Conservation (phyloP, 345 rosid species). For the Sisymbrium irio region DNA sequence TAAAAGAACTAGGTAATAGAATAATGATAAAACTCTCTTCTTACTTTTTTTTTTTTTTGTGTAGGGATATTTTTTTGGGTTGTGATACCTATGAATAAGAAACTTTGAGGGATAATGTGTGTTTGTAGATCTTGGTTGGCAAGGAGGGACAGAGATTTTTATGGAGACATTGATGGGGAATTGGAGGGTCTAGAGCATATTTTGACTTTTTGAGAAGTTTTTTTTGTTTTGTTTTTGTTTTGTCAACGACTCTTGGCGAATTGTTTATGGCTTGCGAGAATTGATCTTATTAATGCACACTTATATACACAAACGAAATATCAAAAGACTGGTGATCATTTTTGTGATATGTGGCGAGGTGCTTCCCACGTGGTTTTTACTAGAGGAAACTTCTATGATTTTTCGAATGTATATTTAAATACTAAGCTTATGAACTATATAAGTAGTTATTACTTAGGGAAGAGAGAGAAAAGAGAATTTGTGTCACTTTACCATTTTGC, state of each 20-base stretch:
- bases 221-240: neutral
- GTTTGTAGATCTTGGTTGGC: slow-evolving; percentile 29
- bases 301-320: slow-evolving; percentile 5
- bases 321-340: slow-evolving; percentile 2
- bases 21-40: slow-evolving; percentile 8
- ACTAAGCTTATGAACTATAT: neutral
- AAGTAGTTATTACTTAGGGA: neutral
- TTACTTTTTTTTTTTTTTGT: neutral
- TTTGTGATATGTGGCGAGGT: slow-evolving; percentile 21
- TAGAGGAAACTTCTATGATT: slow-evolving; percentile 14
- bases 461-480: neutral
- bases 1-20: neutral
- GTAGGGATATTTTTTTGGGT: slow-evolving; percentile 7
- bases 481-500: neutral
- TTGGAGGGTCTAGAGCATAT: slow-evolving; percentile 22
- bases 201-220: slow-evolving; percentile 9
- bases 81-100: slow-evolving; percentile 23
- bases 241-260: slow-evolving; percentile 27
- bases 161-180: slow-evolving; percentile 24
- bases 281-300: slow-evolving; percentile 10
- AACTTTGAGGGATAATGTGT: slow-evolving; percentile 11
- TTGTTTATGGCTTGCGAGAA: slow-evolving; percentile 9
- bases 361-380: slow-evolving; percentile 32
- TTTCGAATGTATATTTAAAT: neutral
- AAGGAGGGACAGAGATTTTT: slow-evolving; percentile 14